Evolutionary conservation across 495 filamentous ascomycete species (phyloP).

Genomic region (Amniculicola lignicola): DNA sequence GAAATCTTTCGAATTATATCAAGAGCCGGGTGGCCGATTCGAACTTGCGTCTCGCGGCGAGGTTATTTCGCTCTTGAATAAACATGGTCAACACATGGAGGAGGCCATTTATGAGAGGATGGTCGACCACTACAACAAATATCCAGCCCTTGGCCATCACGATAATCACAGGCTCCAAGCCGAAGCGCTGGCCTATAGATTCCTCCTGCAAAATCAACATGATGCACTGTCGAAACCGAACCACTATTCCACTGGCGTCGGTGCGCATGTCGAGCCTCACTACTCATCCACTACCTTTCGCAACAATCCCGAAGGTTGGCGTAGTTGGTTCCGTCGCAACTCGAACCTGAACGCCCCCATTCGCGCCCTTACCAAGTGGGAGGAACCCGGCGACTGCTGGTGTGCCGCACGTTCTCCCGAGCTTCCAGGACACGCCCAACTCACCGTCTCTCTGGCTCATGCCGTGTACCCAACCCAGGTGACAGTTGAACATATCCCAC

Average conservation of each 20-base stretch:
- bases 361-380: slow-evolving; percentile 54
- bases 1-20: too few relatives aligned
- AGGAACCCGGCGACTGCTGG: slow-evolving; percentile 66
- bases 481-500: slow-evolving; percentile 62
- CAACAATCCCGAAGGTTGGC: not conserved
- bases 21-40: too few relatives aligned
- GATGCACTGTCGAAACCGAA: slow-evolving; percentile 36
- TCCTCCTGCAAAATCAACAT: slow-evolving; percentile 35
- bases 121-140: too few relatives aligned
- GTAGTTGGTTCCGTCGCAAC: not conserved
- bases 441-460: slow-evolving; percentile 49
- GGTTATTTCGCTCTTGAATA: not conserved
- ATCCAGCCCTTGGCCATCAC: too few relatives aligned
- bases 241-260: slow-evolving; percentile 38
- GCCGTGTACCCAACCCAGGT: slow-evolving; percentile 54
- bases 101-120: too few relatives aligned
- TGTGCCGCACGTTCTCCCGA: slow-evolving; percentile 47
- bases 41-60: not conserved
- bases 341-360: slow-evolving; percentile 28
- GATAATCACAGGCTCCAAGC: too few relatives aligned
- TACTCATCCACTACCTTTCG: slow-evolving; percentile 35
- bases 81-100: too few relatives aligned
- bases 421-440: slow-evolving; percentile 37
- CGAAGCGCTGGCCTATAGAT: too few relatives aligned
- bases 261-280: slow-evolving; percentile 33